These are phyloP conservation scores for Alternaria angustiovoidea DNA, from an alignment of 2,329 filamentous ascomycete species.

Conservation along the genomic window DNA sequence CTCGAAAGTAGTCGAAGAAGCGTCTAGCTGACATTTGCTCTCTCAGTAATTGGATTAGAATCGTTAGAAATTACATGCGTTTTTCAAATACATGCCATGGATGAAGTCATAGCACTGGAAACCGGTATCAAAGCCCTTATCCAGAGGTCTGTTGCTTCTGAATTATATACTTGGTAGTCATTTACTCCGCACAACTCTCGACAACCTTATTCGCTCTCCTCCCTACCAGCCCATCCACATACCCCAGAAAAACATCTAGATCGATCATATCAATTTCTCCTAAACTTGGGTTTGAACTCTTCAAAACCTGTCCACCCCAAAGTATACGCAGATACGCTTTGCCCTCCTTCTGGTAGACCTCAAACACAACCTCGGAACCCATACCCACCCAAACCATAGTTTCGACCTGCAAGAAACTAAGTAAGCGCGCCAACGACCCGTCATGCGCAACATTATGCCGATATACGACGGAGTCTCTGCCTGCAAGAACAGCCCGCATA, in stretches of 20 bases:
- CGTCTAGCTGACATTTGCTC: neutral
- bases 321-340: slow-evolving; percentile 69
- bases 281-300: slow-evolving; percentile 73
- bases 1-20: neutral
- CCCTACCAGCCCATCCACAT: slow-evolving; percentile 77
- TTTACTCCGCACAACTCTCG: slow-evolving; percentile 41
- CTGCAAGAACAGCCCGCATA: slow-evolving; percentile 58
- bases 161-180: neutral
- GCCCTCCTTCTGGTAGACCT: slow-evolving; percentile 61
- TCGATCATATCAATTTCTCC: slow-evolving; percentile 76
- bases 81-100: too few relatives aligned
- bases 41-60: neutral
- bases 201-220: slow-evolving; percentile 53
- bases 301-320: slow-evolving; percentile 72
- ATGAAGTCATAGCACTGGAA: neutral
- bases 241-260: slow-evolving; percentile 68
- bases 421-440: slow-evolving; percentile 71
- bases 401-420: slow-evolving; percentile 76
- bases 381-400: slow-evolving; percentile 86
- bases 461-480: slow-evolving; percentile 59
- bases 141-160: neutral
- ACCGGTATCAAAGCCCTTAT: neutral
- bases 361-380: slow-evolving; percentile 80
- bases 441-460: slow-evolving; percentile 84
- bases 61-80: neutral